These are phyloP conservation scores for Pleoardoris graminearum DNA, from an alignment of 2,329 filamentous ascomycete species.

Conservation along the genomic window DNA sequence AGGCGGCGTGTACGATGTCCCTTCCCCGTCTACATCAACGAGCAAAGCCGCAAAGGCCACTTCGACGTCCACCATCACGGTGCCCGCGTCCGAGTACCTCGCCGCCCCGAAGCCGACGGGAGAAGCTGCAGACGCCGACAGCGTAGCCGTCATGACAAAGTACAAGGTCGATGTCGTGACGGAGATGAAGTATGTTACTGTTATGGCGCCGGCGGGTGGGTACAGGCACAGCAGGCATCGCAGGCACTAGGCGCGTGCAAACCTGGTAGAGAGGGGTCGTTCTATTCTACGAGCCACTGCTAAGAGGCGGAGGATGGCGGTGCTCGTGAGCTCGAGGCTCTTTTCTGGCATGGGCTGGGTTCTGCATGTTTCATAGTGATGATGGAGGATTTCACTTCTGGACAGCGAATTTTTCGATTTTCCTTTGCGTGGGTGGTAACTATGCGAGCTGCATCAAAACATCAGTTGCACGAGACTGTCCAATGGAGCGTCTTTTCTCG, in stretches of 20 bases:
- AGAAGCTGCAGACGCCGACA: not conserved
- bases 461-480: too few species aligned
- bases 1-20: not conserved
- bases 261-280: not conserved
- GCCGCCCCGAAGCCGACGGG: constrained; percentile 25
- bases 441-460: too few species aligned
- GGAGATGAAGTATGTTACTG: constrained; percentile 1
- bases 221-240: not conserved
- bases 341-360: not conserved
- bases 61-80: constrained; percentile 11
- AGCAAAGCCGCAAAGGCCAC: not conserved
- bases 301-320: too few species aligned
- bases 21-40: not conserved
- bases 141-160: constrained; percentile 27
- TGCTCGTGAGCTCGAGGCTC: not conserved
- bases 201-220: not conserved
- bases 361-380: too few species aligned
- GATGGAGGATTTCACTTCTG: constrained; percentile 2
- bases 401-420: not conserved
- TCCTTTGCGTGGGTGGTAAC: too few species aligned
- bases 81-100: constrained; percentile 18
- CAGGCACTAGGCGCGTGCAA: not conserved
- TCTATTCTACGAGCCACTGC: not conserved
- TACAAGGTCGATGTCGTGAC: not conserved
- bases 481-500: too few species aligned